A percentile compares a stretch with the other conserved stretches of the same genome.
Evolutionary conservation across 805 yeast genomes (phyloP).

Genomic region (Myxozyma udenii): DNA sequence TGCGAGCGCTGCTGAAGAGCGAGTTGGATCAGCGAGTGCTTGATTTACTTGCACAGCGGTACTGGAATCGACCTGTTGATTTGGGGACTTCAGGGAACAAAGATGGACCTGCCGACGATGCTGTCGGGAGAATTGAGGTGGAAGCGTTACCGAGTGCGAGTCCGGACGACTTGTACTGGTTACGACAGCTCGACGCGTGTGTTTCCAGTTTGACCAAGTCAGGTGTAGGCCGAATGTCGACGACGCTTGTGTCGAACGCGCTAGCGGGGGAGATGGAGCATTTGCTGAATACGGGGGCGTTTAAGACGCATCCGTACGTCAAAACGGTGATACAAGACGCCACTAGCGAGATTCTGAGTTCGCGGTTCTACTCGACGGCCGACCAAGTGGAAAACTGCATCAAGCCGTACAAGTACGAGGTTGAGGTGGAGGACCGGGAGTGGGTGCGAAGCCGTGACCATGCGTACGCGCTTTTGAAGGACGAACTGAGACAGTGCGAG

Average conservation of each 20-base stretch:
- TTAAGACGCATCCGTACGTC: slow-evolving; percentile 84
- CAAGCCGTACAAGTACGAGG: slow-evolving; percentile 95
- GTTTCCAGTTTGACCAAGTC: slow-evolving; percentile 82
- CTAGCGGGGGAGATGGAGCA: slow-evolving; percentile 72
- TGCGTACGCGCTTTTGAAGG: slow-evolving; percentile 66
- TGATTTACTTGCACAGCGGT: slow-evolving; percentile 81
- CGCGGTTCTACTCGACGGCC: slow-evolving; percentile 84
- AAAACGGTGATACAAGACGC: slow-evolving; percentile 79
- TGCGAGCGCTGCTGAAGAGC: slow-evolving; percentile 71
- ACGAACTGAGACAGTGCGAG: slow-evolving; percentile 82
- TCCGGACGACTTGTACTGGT: slow-evolving; percentile 80
- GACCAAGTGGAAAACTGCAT: slow-evolving; percentile 98
- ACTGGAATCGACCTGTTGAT: slow-evolving; percentile 73
- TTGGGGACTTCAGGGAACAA: not conserved
- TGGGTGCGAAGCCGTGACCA: slow-evolving; percentile 83
- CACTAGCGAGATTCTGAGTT: slow-evolving; percentile 70
- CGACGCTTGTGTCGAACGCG: slow-evolving; percentile 76
- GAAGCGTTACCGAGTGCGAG: slow-evolving; percentile 55
- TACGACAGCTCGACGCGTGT: slow-evolving; percentile 76
- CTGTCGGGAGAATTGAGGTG: slow-evolving; percentile 38
- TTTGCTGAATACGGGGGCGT: slow-evolving; percentile 68
- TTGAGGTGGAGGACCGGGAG: slow-evolving; percentile 92
- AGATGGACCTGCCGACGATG: slow-evolving; percentile 17
- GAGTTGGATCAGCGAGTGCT: slow-evolving; percentile 86
- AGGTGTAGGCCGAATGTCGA: slow-evolving; percentile 89